Percentiles rank a stretch among this genome's conserved stretches.
Conservation (phyloP, 139 green algal genomes). For the Closterium sp. region DNA sequence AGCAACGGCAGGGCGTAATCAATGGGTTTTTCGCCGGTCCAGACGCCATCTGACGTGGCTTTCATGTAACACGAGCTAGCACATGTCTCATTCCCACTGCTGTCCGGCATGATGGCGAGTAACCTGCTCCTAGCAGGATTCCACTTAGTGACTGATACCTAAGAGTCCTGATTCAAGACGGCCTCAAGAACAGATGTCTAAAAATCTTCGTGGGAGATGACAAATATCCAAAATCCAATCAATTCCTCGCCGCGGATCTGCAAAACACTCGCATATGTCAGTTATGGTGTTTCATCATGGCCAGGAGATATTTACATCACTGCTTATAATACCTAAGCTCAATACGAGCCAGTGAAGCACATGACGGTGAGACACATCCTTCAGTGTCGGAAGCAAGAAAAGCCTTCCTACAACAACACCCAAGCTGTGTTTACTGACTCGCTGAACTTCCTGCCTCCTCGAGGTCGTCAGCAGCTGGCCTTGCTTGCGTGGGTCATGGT, state of each 20-base stretch:
- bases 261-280: not conserved
- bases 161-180: too few relatives aligned
- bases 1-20: conserved; percentile 36
- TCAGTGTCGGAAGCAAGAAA: not conserved
- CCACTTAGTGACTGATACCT: not conserved
- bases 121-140: not conserved
- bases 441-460: not conserved
- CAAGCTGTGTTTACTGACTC: not conserved
- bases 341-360: not conserved
- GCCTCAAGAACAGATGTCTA: too few relatives aligned
- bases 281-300: not conserved
- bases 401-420: not conserved
- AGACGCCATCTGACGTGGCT: conserved; percentile 30
- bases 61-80: not conserved
- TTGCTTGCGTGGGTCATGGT: not conserved
- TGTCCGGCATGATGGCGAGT: not conserved
- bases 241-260: not conserved
- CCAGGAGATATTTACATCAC: not conserved
- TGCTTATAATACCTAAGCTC: not conserved
- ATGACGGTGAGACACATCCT: not conserved
- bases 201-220: too few relatives aligned
- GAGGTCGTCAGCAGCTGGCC: not conserved
- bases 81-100: not conserved
- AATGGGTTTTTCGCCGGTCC: conserved; percentile 19
- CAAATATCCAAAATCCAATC: not conserved